Conservation (phyloP, 2,329 filamentous ascomycete genomes). For the Geosmithia morbida region DNA sequence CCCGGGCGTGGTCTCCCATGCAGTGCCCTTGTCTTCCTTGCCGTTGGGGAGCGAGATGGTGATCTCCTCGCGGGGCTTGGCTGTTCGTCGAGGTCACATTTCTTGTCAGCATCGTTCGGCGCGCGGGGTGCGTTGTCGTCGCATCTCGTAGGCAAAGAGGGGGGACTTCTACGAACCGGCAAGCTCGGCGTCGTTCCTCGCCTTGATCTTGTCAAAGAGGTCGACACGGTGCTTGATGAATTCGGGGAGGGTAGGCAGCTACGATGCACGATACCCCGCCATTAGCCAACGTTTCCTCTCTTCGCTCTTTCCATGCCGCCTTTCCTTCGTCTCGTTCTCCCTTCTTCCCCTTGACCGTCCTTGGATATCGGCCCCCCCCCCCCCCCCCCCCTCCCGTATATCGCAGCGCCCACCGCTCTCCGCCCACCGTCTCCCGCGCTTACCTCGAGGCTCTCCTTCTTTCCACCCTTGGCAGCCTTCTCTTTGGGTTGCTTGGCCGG, state of each 20-base stretch:
- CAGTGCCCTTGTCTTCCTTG: conserved; percentile 55
- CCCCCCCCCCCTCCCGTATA: no score
- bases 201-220: conserved; percentile 80
- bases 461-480: conserved; percentile 26
- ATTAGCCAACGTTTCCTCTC: background rate
- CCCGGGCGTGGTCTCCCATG: conserved; percentile 84
- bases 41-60: conserved; percentile 61
- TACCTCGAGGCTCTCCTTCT: conserved; percentile 42
- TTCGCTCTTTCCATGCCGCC: background rate
- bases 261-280: background rate
- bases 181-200: conserved; percentile 65
- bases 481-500: conserved; percentile 17
- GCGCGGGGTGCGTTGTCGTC: background rate
- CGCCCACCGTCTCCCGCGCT: background rate
- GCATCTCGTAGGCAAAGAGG: no score
- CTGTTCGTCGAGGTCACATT: conserved; percentile 7
- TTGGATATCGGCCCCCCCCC: no score
- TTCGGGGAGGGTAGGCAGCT: conserved; percentile 42
- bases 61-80: conserved; percentile 60
- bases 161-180: conserved; percentile 16
- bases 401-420: background rate
- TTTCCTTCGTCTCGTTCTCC: background rate
- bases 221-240: conserved; percentile 75
- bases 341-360: background rate
- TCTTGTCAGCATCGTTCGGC: background rate